These are phyloP conservation scores for Trichosanthes truncata DNA, from an alignment of 306 rosid genomes.

Conservation along the genomic window DNA sequence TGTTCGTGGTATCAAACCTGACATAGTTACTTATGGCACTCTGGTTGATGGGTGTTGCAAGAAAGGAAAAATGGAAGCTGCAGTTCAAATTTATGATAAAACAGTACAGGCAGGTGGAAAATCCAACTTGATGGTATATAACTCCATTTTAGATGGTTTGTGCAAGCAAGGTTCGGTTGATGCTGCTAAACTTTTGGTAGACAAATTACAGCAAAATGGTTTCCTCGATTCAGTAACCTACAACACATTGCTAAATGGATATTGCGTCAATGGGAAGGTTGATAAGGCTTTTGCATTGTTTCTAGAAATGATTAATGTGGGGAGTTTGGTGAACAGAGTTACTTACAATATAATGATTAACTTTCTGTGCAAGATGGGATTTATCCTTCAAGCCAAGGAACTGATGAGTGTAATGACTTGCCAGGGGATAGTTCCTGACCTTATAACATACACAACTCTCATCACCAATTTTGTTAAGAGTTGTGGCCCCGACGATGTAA, in stretches of 20 bases:
- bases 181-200: slow-evolving; percentile 25
- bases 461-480: slow-evolving; percentile 26
- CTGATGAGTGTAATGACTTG: slow-evolving; percentile 33
- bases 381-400: slow-evolving; percentile 31
- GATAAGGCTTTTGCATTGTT: slow-evolving; percentile 24
- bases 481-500: slow-evolving; percentile 24
- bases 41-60: slow-evolving; percentile 38
- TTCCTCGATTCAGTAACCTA: slow-evolving; percentile 26
- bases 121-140: slow-evolving; percentile 37
- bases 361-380: slow-evolving; percentile 39
- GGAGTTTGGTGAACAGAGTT: slow-evolving; percentile 27
- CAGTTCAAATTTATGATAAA: slow-evolving; percentile 27
- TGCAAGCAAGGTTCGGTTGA: slow-evolving; percentile 25
- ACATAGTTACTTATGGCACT: slow-evolving; percentile 38
- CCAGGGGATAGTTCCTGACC: slow-evolving; percentile 35
- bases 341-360: slow-evolving; percentile 45
- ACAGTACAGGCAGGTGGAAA: slow-evolving; percentile 28
- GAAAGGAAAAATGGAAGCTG: slow-evolving; percentile 25
- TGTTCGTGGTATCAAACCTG: slow-evolving; percentile 34
- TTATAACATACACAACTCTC: slow-evolving; percentile 40
- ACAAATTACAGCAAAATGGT: slow-evolving; percentile 18
- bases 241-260: slow-evolving; percentile 42
- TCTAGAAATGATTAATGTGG: slow-evolving; percentile 28
- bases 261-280: slow-evolving; percentile 25
- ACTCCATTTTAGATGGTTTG: slow-evolving; percentile 37